These are phyloP conservation scores for Lentinula detonsa DNA, from an alignment of 768 basidiomycete genomes.

Conservation along the genomic window DNA sequence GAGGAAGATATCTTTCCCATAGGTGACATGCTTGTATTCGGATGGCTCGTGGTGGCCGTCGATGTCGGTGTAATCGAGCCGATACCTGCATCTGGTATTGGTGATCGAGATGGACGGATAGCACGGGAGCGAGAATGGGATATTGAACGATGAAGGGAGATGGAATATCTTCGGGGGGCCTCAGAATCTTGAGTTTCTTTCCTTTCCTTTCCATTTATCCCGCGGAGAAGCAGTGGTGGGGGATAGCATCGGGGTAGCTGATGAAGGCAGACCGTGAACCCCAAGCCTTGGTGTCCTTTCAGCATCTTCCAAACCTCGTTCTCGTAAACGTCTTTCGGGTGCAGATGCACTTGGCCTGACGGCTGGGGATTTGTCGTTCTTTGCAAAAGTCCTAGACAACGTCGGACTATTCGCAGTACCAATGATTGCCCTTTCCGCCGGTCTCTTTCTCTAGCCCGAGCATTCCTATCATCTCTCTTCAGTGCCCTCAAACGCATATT, in stretches of 20 bases:
- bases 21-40: background rate
- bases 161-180: background rate
- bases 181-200: background rate
- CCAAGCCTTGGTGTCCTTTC: background rate
- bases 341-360: background rate
- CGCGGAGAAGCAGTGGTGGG: background rate
- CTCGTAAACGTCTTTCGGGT: background rate
- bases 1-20: constrained; percentile 2
- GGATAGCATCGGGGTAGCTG: background rate
- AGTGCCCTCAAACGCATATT: background rate
- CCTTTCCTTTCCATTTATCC: background rate
- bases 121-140: background rate
- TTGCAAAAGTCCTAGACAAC: too few species aligned
- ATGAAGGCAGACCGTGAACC: background rate
- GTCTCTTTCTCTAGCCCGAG: background rate
- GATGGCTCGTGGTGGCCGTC: background rate
- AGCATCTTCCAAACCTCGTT: background rate
- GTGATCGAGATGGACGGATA: background rate
- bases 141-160: background rate
- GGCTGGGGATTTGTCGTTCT: background rate
- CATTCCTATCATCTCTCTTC: background rate
- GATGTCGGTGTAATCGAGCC: background rate
- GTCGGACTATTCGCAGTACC: background rate
- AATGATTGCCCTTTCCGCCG: background rate
- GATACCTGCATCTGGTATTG: background rate